Evolutionary conservation across 2,329 filamentous ascomycete genomes (phyloP).

Genomic region (Albifimbria verrucaria): DNA sequence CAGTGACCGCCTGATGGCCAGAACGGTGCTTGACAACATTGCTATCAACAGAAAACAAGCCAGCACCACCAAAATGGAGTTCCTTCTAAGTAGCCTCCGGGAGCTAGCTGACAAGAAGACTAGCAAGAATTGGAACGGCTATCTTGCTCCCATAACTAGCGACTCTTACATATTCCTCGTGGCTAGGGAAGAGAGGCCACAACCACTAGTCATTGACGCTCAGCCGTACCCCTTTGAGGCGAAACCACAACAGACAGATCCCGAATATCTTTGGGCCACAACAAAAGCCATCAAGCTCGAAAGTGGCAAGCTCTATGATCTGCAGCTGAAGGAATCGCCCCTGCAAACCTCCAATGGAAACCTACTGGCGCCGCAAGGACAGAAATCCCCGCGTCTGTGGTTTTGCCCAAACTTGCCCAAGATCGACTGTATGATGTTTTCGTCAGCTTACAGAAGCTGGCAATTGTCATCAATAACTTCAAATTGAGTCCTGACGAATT

Average conservation of each 20-base stretch:
- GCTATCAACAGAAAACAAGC: not conserved
- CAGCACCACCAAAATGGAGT: not conserved
- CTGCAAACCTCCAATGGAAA: not conserved
- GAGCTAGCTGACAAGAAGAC: not conserved
- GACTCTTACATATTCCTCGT: not conserved
- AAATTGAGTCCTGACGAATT: not conserved
- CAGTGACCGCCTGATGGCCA: not conserved
- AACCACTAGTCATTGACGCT: not conserved
- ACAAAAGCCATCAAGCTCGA: not conserved
- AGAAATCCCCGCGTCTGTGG: not conserved
- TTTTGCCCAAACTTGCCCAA: not conserved
- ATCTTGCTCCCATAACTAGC: not conserved
- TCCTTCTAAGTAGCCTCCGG: not conserved
- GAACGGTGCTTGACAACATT: not conserved
- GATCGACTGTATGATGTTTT: not conserved
- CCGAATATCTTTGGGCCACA: not conserved
- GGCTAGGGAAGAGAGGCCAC: not conserved
- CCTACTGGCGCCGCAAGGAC: not conserved
- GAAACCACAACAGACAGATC: not conserved
- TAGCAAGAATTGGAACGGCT: not conserved
- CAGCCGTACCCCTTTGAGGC: not conserved
- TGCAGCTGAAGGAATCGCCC: not conserved
- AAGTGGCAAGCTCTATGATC: not conserved
- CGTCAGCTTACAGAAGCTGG: not conserved
- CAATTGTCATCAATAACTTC: not conserved